phyloP scores from a whole-genome alignment of 805 yeast species.

The Maudiozyma saulgeensis region DNA sequence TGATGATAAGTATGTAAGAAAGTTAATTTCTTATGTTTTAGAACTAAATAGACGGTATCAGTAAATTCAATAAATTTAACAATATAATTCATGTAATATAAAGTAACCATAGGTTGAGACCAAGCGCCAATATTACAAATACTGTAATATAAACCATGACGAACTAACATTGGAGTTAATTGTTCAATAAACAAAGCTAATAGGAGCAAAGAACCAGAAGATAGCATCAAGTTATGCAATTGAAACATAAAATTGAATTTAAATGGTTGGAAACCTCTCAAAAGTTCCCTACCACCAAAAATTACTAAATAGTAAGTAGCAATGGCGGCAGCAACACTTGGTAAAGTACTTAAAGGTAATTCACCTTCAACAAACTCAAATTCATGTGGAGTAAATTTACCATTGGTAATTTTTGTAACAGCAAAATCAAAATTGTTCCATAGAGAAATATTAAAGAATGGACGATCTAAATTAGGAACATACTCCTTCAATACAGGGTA shows the following conservation, averaged over 20 bases:
- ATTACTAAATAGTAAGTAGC: conserved; percentile 64
- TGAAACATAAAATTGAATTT: conserved; percentile 70
- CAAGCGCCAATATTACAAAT: conserved; percentile 72
- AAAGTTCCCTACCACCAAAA: conserved; percentile 71
- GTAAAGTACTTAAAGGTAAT: conserved; percentile 57
- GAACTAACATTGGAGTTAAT: conserved; percentile 62
- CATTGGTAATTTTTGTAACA: conserved; percentile 14
- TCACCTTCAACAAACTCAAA: conserved; percentile 58
- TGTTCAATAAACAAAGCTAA: conserved; percentile 74
- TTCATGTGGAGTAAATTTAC: conserved; percentile 30
- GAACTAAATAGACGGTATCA: conserved; percentile 85
- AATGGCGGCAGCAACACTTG: conserved; percentile 49
- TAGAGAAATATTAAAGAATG: conserved; percentile 28
- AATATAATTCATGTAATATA: conserved; percentile 86
- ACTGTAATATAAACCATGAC: conserved; percentile 74
- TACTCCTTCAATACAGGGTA: conserved; percentile 14
- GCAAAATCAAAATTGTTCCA: conserved; percentile 22
- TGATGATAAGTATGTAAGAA: conserved; percentile 95
- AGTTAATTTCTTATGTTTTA: conserved; percentile 83
- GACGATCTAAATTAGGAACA: conserved; percentile 27
- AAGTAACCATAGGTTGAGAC: conserved; percentile 71
- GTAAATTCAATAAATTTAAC: conserved; percentile 82
- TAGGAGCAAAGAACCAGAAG: conserved; percentile 56
- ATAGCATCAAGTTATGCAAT: conserved; percentile 71
- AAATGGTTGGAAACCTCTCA: conserved; percentile 52